A percentile compares a stretch with the other conserved stretches of the same genome.
These are phyloP conservation scores for Aspergillus cavernicola DNA, from an alignment of 495 filamentous ascomycete genomes.

Conservation along the genomic window DNA sequence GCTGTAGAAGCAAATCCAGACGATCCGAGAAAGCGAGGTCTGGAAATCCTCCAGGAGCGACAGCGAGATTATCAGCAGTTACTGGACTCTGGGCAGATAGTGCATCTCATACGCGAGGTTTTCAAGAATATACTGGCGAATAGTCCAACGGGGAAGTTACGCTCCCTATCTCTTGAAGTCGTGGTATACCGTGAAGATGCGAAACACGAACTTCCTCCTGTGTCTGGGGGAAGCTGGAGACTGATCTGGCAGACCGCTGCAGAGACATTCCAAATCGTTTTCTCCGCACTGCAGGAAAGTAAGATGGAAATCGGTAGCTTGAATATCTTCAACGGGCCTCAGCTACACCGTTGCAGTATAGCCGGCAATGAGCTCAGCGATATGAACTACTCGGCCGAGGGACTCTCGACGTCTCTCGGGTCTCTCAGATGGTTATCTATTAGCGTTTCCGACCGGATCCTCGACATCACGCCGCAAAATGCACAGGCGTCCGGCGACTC, in stretches of 20 bases:
- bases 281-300: neutral
- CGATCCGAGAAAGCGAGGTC: neutral
- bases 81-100: too few species aligned
- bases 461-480: neutral
- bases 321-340: neutral
- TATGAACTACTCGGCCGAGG: neutral
- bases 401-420: neutral
- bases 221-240: neutral
- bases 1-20: neutral
- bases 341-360: neutral
- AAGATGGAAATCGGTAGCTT: neutral
- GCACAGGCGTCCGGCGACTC: neutral
- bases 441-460: neutral
- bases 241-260: neutral
- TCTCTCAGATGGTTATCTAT: neutral
- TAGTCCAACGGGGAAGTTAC: neutral
- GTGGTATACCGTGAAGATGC: neutral
- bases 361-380: conserved; percentile 2
- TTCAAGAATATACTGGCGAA: neutral
- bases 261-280: neutral
- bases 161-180: neutral
- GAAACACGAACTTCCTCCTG: neutral
- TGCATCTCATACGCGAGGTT: neutral
- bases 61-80: too few species aligned
- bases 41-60: too few species aligned